These are phyloP conservation scores for Coniochaeta pulveracea DNA, from an alignment of 2,329 filamentous ascomycete genomes.

Conservation along the genomic window DNA sequence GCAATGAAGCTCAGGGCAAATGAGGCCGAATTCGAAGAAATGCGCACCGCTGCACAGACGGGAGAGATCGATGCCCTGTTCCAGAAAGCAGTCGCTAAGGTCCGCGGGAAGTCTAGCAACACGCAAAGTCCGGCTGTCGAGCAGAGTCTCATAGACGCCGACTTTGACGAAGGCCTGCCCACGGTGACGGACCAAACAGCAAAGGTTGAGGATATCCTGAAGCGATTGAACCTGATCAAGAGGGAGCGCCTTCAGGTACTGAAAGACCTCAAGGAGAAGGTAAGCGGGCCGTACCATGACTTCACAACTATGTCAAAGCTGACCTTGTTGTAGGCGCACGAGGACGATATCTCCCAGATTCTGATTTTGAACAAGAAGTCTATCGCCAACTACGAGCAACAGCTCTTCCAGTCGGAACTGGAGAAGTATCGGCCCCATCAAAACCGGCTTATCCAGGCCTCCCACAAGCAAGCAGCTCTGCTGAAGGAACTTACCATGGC, in stretches of 20 bases:
- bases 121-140: conserved; percentile 53
- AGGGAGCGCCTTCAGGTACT: conserved; percentile 82
- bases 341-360: conserved; percentile 94
- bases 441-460: conserved; percentile 80
- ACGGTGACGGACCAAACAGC: conserved; percentile 85
- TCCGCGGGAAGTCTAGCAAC: conserved; percentile 53
- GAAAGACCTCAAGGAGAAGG: conserved; percentile 97
- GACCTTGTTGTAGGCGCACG: conserved; percentile 58
- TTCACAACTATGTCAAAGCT: conserved; percentile 3
- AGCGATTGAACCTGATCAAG: conserved; percentile 87
- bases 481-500: conserved; percentile 89
- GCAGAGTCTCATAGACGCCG: conserved; percentile 78
- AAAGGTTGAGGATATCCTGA: conserved; percentile 78
- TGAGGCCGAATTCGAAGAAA: conserved; percentile 84
- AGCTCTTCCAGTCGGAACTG: conserved; percentile 91
- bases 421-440: conserved; percentile 95
- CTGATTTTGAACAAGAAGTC: conserved; percentile 97
- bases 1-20: conserved; percentile 76
- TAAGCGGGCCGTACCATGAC: conserved; percentile 25
- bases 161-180: conserved; percentile 69
- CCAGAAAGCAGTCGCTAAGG: conserved; percentile 73
- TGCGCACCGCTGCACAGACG: conserved; percentile 78
- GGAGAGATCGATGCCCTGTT: conserved; percentile 85
- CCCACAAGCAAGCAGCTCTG: conserved; percentile 85
- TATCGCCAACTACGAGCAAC: conserved; percentile 80